Evolutionary conservation across 108 stramenopile genomes (phyloP).

Genomic region (Cyclostephanos tholiformis): DNA sequence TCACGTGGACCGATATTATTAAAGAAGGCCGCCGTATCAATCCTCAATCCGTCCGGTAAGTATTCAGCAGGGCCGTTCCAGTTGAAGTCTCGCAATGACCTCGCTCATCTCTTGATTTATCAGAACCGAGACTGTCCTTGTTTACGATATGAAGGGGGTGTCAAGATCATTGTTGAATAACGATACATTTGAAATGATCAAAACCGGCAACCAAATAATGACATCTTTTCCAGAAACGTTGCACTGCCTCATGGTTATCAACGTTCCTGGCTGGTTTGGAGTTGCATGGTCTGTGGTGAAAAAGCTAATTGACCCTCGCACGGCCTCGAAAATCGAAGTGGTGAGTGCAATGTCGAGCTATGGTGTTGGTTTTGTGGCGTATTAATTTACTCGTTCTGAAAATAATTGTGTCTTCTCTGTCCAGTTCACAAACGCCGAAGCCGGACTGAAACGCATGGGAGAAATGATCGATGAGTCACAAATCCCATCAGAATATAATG

Average conservation of each 20-base stretch:
- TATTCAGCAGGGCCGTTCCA: neutral
- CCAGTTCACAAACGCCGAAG: conserved; percentile 32
- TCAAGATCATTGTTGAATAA: conserved; percentile 29
- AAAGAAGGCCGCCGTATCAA: conserved; percentile 29
- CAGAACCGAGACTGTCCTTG: conserved; percentile 31
- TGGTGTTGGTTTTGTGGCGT: neutral
- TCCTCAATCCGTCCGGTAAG: conserved; percentile 40
- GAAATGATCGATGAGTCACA: conserved; percentile 45
- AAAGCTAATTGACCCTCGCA: conserved; percentile 46
- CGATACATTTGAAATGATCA: conserved; percentile 48
- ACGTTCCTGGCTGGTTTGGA: conserved; percentile 48
- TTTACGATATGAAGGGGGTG: conserved; percentile 48
- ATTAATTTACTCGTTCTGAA: neutral
- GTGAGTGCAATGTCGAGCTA: neutral
- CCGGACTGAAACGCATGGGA: conserved; percentile 28
- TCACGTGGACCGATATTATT: conserved; percentile 15
- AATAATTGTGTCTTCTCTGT: neutral
- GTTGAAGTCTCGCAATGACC: neutral
- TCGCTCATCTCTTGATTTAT: neutral
- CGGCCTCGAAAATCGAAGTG: conserved; percentile 52
- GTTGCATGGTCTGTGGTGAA: conserved; percentile 41
- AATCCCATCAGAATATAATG: conserved; percentile 47
- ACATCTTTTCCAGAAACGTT: conserved; percentile 47
- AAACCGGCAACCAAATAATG: conserved; percentile 40
- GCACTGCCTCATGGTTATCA: conserved; percentile 45